Conservation (phyloP, 768 basidiomycete species). For the Lactarius deliciosus region DNA sequence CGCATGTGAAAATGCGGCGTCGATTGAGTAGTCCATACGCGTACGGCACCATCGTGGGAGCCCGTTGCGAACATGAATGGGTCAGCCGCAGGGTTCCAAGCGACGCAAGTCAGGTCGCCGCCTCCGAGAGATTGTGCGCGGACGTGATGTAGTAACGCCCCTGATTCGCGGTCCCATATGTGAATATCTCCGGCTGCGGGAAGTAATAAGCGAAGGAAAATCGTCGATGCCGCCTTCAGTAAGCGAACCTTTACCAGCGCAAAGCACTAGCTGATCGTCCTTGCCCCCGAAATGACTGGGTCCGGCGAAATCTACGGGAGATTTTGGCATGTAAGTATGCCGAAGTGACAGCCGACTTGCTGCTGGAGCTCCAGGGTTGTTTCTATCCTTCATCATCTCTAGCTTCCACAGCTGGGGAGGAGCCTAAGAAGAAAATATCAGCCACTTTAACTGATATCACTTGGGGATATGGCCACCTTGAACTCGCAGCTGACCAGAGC, state of each 20-base stretch:
- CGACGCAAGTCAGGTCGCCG: conserved; percentile 71
- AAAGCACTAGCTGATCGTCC: conserved; percentile 74
- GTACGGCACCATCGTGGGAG: conserved; percentile 71
- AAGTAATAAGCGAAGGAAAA: conserved; percentile 13
- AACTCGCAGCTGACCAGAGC: conserved; percentile 75
- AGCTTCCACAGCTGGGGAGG: conserved; percentile 80
- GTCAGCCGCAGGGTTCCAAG: conserved; percentile 71
- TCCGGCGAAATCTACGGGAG: conserved; percentile 70
- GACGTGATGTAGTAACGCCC: conserved; percentile 66
- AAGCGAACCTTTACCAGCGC: conserved; percentile 66
- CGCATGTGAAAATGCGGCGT: conserved; percentile 19
- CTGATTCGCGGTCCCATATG: conserved; percentile 85
- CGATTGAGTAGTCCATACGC: conserved; percentile 61
- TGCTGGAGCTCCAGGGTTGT: conserved; percentile 38
- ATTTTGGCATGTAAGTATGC: conserved; percentile 74
- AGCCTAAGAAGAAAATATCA: conserved; percentile 42
- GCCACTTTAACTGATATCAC: neutral
- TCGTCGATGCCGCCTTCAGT: neutral
- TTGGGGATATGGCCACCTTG: conserved; percentile 45
- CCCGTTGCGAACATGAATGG: conserved; percentile 74
- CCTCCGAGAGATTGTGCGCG: conserved; percentile 60
- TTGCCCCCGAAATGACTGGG: conserved; percentile 82
- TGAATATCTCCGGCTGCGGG: conserved; percentile 72
- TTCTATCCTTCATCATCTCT: conserved; percentile 57
- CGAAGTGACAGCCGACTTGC: conserved; percentile 42